A percentile compares a stretch with the other conserved stretches of the same genome.
These are phyloP conservation scores for Coriaria nepalensis DNA, from an alignment of 306 rosid genomes.

Conservation along the genomic window DNA sequence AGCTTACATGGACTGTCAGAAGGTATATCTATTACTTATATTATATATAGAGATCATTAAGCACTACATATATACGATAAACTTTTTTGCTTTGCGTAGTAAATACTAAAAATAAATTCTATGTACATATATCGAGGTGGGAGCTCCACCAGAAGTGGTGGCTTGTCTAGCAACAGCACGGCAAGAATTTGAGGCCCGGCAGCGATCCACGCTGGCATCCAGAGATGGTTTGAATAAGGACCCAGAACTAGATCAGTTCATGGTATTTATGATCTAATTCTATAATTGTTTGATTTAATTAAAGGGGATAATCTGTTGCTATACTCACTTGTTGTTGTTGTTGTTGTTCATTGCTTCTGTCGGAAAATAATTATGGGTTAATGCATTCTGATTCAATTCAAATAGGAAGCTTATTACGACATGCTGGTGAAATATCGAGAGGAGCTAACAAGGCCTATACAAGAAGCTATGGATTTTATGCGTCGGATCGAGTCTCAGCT, in stretches of 20 bases:
- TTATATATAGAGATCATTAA: no score
- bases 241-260: constrained; percentile 95
- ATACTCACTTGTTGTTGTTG: background rate
- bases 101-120: background rate
- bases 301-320: background rate
- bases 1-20: constrained; percentile 97
- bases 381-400: background rate
- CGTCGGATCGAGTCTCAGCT: constrained; percentile 69
- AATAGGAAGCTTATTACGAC: constrained; percentile 89
- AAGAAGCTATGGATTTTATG: constrained; percentile 98
- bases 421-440: constrained; percentile 90
- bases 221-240: constrained; percentile 53
- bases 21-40: constrained; percentile 26
- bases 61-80: no score
- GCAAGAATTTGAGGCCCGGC: constrained; percentile 69
- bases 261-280: constrained; percentile 26
- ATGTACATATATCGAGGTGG: constrained; percentile 32
- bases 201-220: constrained; percentile 44
- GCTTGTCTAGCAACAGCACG: constrained; percentile 57
- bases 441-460: constrained; percentile 81
- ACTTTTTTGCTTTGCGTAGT: background rate
- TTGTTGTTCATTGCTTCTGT: background rate
- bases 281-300: background rate
- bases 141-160: constrained; percentile 87
- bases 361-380: background rate